A percentile compares a stretch with the other conserved stretches of the same genome.
Conservation (phyloP, 179 eudicot genomes). For the Actinidia chinensis region DNA sequence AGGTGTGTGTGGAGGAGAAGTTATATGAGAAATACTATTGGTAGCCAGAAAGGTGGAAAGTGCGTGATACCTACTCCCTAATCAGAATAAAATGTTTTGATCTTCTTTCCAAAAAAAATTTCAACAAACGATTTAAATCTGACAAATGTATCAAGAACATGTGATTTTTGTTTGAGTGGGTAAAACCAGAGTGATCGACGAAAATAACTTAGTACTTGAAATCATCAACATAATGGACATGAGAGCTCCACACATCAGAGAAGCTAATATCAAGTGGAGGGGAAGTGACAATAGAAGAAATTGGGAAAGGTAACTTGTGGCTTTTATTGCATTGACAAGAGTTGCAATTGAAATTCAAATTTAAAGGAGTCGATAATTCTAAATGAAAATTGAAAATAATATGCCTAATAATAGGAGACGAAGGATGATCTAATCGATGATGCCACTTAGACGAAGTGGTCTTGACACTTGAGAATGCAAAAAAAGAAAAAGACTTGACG, state of each 20-base stretch:
- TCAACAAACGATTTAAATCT: not conserved
- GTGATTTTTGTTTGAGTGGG: not conserved
- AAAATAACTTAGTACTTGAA: not conserved
- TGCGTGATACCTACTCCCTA: not conserved
- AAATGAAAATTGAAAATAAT: too few species aligned
- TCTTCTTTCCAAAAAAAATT: not conserved
- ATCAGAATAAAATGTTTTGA: not conserved
- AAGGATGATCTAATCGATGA: too few species aligned
- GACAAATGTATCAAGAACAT: not conserved
- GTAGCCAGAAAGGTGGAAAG: not conserved
- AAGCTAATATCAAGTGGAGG: too few species aligned
- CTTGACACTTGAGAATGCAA: too few species aligned
- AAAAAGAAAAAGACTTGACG: too few species aligned
- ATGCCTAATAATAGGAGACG: too few species aligned
- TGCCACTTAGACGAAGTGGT: too few species aligned
- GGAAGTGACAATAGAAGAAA: too few species aligned
- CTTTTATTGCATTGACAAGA: too few species aligned
- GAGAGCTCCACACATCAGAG: not conserved
- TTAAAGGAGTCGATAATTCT: too few species aligned
- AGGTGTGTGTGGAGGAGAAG: slow-evolving; percentile 5
- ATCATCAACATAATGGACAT: not conserved
- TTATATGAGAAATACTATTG: not conserved
- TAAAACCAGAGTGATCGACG: not conserved
- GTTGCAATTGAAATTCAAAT: too few species aligned
- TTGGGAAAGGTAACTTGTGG: too few species aligned